Evolutionary conservation across 2,329 filamentous ascomycete genomes (phyloP).

Genomic region (Pseudopithomyces maydicus): DNA sequence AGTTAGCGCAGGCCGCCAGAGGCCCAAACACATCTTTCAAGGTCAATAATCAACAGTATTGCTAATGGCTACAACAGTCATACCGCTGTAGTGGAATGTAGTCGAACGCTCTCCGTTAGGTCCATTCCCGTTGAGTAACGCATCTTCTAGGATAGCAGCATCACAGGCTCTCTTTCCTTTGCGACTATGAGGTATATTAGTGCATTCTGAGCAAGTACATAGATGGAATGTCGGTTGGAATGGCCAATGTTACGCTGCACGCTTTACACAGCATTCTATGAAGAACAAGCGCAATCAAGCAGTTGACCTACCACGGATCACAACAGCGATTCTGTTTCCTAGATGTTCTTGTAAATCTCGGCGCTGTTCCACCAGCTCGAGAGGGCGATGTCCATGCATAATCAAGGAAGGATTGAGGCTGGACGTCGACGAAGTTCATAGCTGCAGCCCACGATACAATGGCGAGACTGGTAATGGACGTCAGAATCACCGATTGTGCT

Average conservation of each 20-base stretch:
- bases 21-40: slow-evolving; percentile 40
- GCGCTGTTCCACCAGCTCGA: slow-evolving; percentile 20
- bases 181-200: slow-evolving; percentile 21
- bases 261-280: background rate
- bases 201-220: background rate
- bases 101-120: slow-evolving; percentile 25
- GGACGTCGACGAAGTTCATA: slow-evolving; percentile 46
- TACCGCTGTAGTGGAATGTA: slow-evolving; percentile 44
- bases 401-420: slow-evolving; percentile 42
- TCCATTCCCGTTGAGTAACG: slow-evolving; percentile 31
- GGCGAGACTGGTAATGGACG: slow-evolving; percentile 35
- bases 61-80: slow-evolving; percentile 13
- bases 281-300: background rate
- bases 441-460: slow-evolving; percentile 26
- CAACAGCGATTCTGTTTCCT: slow-evolving; percentile 53
- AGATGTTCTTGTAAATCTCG: slow-evolving; percentile 38
- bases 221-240: background rate
- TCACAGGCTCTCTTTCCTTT: slow-evolving; percentile 54
- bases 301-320: slow-evolving; percentile 45
- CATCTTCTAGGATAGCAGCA: slow-evolving; percentile 44
- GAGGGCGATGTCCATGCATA: slow-evolving; percentile 44
- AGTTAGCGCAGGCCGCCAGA: slow-evolving; percentile 48
- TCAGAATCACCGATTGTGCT: slow-evolving; percentile 18
- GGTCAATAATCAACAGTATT: slow-evolving; percentile 20
- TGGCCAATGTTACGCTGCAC: background rate